Base-by-base conservation (phyloP, 2,329 filamentous ascomycete species). In the Alternaria conjuncta region DNA sequence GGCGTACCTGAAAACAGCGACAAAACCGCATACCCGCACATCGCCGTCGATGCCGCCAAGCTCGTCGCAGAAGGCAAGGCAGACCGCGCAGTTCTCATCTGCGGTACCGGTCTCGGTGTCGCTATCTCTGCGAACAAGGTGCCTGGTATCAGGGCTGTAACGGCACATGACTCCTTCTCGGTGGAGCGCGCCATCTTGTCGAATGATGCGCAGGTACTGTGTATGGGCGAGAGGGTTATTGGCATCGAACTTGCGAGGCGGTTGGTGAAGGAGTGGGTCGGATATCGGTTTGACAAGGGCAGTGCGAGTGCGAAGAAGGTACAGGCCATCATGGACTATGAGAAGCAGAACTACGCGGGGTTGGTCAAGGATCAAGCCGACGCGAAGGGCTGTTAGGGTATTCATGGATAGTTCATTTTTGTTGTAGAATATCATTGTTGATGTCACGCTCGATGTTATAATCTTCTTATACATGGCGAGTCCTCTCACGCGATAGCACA, bases 61-160 rank as follows among this genome's bases (percentile, higher is more conserved):
- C 83, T 91, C 41, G 86, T 92, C 11, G 84, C 85, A 5, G 79
- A 83, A 6, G 90, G 89, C 46, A 85, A 88, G 73, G 90, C 87
- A 56, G 93, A 96, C 81, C 90, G 93, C 57, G 93, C 92, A 0
- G 84, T 96, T 41, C 83, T 94, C 45, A 92, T 96, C 82, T 96
- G 93, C 82, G 93, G 93, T 3, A 96, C 93, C 0, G 93, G 93
- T 0, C 86, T 97, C 8, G 93, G 93, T 20, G 93, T 97, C 8
- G 93, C 93, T 72, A 96, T 96, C 77, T 84, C 88, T n/a, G 93
- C 93, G 69, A 96, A 96, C 85, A 96, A 96, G 80, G 89, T 96
- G 68, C 90, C 89, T 60, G 93, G 93, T 6, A 88, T 96, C 65
- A 85, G 93, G 23, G 93, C 93, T n/a, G 93, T 96, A 18, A 96